These are phyloP conservation scores for Terana coerulea DNA, from an alignment of 768 basidiomycete species.

Conservation along the genomic window DNA sequence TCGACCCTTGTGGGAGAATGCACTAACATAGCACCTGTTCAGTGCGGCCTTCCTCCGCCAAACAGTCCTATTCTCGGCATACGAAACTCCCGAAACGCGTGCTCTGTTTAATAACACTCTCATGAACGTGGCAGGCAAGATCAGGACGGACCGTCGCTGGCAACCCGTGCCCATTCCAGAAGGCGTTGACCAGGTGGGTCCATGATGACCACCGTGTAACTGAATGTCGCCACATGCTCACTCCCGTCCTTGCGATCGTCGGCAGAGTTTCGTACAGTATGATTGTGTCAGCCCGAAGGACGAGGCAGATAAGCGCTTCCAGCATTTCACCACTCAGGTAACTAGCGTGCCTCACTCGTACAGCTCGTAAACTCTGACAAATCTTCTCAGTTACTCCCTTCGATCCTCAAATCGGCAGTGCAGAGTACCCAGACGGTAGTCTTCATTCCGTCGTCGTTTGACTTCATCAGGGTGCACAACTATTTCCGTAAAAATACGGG, in stretches of 20 bases:
- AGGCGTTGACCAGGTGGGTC: slow-evolving; percentile 74
- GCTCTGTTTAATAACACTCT: slow-evolving; percentile 71
- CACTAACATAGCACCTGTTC: background rate
- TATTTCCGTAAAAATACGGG: slow-evolving; percentile 70
- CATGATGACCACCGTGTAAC: background rate
- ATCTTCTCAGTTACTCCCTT: slow-evolving; percentile 62
- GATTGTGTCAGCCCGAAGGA: slow-evolving; percentile 67
- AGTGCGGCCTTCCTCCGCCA: slow-evolving; percentile 88
- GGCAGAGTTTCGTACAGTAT: slow-evolving; percentile 74
- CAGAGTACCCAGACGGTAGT: slow-evolving; percentile 85
- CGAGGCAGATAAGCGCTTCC: slow-evolving; percentile 85
- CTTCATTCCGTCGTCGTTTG: slow-evolving; percentile 93
- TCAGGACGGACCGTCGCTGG: slow-evolving; percentile 67
- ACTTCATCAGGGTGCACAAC: slow-evolving; percentile 90
- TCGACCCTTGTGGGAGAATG: background rate
- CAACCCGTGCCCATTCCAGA: slow-evolving; percentile 73
- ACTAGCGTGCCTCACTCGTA: slow-evolving; percentile 9
- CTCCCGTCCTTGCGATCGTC: slow-evolving; percentile 3
- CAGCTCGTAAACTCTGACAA: background rate
- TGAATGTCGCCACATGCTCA: background rate
- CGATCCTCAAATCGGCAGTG: slow-evolving; percentile 86
- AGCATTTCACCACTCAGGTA: slow-evolving; percentile 84
- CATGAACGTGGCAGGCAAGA: slow-evolving; percentile 82
- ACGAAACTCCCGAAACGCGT: slow-evolving; percentile 87
- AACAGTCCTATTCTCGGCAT: slow-evolving; percentile 80